Evolutionary conservation across 2,329 filamentous ascomycete species (phyloP), one percentile per base, ranked within the genome.

Genomic region (Pseudocercospora vitis): DNA sequence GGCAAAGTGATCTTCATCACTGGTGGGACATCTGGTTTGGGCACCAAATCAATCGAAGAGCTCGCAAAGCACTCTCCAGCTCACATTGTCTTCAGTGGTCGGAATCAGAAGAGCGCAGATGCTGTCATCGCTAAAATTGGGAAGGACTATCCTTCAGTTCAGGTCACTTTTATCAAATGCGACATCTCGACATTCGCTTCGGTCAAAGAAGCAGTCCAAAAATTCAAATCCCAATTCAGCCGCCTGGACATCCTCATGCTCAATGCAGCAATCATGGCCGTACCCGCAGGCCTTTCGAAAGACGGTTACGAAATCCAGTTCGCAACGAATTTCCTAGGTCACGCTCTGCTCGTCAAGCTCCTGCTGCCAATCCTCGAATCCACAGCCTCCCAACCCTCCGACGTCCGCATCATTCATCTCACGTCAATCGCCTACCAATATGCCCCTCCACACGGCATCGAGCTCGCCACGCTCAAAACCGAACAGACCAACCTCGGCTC

Each of bases 171-270:
- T 55, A 63, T 83, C 7, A 65, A 71, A 8, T 73, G 80, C 21
- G 79, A 83, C 59, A 70, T 83, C 11, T 63, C 74, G 1, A 81
- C 78, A 0, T 74, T 82, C 39, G 63, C 70, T 12, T 79, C 76
- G 16, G 73, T 82, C 60, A 72, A 70, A 4, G 57, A 67, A 2
- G 78, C 76, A 1, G 77, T 76, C 1, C 63, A 65, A 9, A 31
- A 37, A 3, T 50, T 61, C 33, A 44, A 14, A 67, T 53, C 48
- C 4, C 59, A 63, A 19, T 68, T 70, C 16, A 48, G 68, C 44
- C 65, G 73, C 0, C 57, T 76, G 1, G 73, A 76, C 55, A 70
- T 76, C 50, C 68, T 70, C 57, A 73, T 74, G 32, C 70, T 73
- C 2, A 76, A 77, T 61, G 75, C 75, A 2, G 74, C 74, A 0